Evolutionary conservation across 148 eudicot species (phyloP).

Genomic region (Limonium bicolor): DNA sequence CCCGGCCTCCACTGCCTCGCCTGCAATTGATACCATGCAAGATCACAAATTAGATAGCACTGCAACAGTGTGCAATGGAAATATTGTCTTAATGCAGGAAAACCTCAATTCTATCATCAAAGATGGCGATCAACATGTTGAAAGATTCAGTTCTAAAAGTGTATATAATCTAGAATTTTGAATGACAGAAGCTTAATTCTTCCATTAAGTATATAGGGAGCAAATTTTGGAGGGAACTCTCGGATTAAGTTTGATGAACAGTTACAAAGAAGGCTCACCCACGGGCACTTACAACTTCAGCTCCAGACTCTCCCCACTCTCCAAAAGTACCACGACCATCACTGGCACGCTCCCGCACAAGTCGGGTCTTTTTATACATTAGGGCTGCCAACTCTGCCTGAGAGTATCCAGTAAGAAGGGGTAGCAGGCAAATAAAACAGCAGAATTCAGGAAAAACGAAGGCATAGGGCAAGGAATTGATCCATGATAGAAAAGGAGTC

Average conservation of each 20-base stretch:
- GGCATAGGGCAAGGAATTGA: too few relatives aligned
- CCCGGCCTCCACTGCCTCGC: constrained; percentile 97
- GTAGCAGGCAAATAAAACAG: background rate
- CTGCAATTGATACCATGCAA: constrained; percentile 38
- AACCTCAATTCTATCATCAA: too few relatives aligned
- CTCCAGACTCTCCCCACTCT: constrained; percentile 69
- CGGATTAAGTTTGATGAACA: too few relatives aligned
- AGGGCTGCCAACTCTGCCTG: constrained; percentile 97
- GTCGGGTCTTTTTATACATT: constrained; percentile 78
- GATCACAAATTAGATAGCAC: too few relatives aligned
- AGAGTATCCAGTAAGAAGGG: constrained; percentile 7
- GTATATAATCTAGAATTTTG: too few relatives aligned
- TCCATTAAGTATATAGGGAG: too few relatives aligned
- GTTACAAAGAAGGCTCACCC: constrained; percentile 31
- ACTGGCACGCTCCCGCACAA: constrained; percentile 69
- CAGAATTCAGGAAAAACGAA: background rate
- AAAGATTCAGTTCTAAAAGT: too few relatives aligned
- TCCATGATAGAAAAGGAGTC: background rate
- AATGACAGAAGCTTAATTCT: too few relatives aligned
- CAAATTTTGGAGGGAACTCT: too few relatives aligned
- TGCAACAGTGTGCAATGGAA: too few relatives aligned
- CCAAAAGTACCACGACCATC: constrained; percentile 84
- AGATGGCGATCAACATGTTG: too few relatives aligned
- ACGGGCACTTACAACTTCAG: constrained; percentile 97
- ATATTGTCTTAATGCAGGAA: too few relatives aligned